Base-by-base conservation (phyloP, 2,329 filamentous ascomycete genomes). In the Fusarium sp. region DNA sequence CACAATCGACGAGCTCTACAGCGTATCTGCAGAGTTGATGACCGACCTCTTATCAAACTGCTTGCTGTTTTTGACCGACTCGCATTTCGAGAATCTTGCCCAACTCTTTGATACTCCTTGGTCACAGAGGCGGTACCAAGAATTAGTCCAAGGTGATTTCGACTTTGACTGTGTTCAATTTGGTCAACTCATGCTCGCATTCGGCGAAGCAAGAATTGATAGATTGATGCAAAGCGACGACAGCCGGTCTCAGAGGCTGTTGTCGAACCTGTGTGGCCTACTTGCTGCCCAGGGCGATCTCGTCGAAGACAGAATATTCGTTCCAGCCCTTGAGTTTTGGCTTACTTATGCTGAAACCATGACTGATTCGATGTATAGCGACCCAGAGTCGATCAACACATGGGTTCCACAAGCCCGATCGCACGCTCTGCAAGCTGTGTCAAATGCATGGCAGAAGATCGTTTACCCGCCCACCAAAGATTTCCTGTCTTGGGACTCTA, bases 281-380 rank as follows among this genome's bases (percentile, higher is more conserved):
- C 82, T 94, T 25, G 85, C 85, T 22, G 87, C 89, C 15, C 83
- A 88, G 15, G 92, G 92, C 3, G 86, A 88, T 72, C 88, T 91
- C 2, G 89, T 90, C 3, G 87, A 87, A 6, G 92, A 96, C 74
- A 90, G 88, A 68, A 88, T 94, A 13, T 94, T 93, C 58, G 87
- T 92, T 1, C 87, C 89, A 2, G 88, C 90, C 2, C 84, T 95
- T 16, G 92, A 96, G 74, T 95, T 96, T 77, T 96, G 93, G 93
- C 91, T 88, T 20, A 90, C 88, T 2, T 94, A 91, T 76, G 88
- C 92, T 8, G 92, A 94, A 79, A 87, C 88, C 15, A 84, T 90
- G 82, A 87, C 84, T 64, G 91, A 89, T 76, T 83, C 80, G 12
- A 80, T 86, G 47, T 87, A 84, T 65, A 84, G 85, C 2, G 83